Evolutionary conservation across 495 filamentous ascomycete genomes (phyloP).

Genomic region (Penicillium bovifimosum): DNA sequence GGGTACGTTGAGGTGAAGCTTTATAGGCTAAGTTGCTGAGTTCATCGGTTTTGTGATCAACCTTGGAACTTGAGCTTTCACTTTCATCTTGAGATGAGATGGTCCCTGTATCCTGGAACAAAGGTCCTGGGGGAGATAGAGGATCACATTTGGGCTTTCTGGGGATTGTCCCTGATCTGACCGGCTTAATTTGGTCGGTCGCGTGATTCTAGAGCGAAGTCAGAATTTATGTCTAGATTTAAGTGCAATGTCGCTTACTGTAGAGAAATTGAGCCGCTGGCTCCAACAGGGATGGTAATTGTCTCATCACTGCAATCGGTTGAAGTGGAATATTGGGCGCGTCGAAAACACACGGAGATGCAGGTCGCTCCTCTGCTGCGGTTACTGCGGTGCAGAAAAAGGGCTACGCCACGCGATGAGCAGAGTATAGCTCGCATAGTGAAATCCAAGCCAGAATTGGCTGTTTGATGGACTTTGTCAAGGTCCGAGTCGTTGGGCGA

Average conservation of each 20-base stretch:
- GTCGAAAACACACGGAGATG: neutral
- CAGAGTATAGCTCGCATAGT: conserved; percentile 13
- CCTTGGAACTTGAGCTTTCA: neutral
- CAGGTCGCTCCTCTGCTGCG: neutral
- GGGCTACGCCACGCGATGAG: neutral
- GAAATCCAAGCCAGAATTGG: neutral
- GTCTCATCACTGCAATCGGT: conserved; percentile 14
- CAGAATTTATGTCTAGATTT: neutral
- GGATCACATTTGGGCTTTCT: conserved; percentile 26
- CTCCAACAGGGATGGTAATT: conserved; percentile 27
- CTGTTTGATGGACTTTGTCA: conserved; percentile 18
- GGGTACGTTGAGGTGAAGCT: conserved; percentile 17
- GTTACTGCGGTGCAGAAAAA: neutral
- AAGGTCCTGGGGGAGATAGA: conserved; percentile 38
- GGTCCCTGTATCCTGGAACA: conserved; percentile 14
- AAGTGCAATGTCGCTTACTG: conserved; percentile 14
- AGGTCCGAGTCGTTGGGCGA: conserved; percentile 36
- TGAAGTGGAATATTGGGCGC: conserved; percentile 6
- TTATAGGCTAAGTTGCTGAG: neutral
- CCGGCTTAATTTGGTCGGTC: conserved; percentile 7
- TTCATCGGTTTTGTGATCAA: neutral
- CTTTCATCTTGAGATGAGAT: neutral
- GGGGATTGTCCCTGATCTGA: neutral
- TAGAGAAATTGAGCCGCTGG: conserved; percentile 29
- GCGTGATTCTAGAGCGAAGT: conserved; percentile 21